Evolutionary conservation across 202 grass and related monocot genomes (phyloP).

Genomic region (Elaeis oleifera): DNA sequence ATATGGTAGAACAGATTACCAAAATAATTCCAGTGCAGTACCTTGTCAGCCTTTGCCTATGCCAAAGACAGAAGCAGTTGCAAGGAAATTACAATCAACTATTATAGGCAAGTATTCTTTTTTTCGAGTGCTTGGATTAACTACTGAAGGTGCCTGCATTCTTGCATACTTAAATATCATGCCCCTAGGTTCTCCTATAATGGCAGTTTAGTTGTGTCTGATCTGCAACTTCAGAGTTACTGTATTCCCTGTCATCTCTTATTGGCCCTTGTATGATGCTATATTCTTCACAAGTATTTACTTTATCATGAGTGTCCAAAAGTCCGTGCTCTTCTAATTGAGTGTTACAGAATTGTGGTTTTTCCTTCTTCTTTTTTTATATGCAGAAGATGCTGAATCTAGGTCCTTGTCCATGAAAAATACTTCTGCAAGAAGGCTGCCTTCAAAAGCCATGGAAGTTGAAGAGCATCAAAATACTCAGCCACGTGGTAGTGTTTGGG

Average conservation of each 20-base stretch:
- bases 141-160: too few relatives aligned
- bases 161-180: too few relatives aligned
- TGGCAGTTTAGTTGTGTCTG: too few relatives aligned
- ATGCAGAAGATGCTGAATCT: conserved; percentile 36
- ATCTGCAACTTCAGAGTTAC: too few relatives aligned
- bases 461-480: conserved; percentile 26
- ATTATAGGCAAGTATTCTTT: conserved; percentile 25
- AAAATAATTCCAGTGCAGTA: conserved; percentile 26
- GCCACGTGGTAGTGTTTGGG: conserved; percentile 56
- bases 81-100: conserved; percentile 27
- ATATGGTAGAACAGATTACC: conserved; percentile 48
- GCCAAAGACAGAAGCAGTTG: conserved; percentile 17
- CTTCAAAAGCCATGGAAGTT: conserved; percentile 25
- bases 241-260: too few relatives aligned
- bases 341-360: conserved; percentile 5
- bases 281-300: too few relatives aligned
- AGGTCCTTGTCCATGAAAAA: conserved; percentile 20
- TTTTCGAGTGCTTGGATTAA: not conserved
- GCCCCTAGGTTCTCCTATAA: too few relatives aligned
- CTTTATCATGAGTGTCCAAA: not conserved
- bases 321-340: not conserved
- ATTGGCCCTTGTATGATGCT: too few relatives aligned
- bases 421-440: conserved; percentile 28
- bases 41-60: conserved; percentile 24
- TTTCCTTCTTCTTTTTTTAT: conserved; percentile 6